phyloP scores from a whole-genome alignment of 257 asterid genomes.

The Rehmannia glutinosa region DNA sequence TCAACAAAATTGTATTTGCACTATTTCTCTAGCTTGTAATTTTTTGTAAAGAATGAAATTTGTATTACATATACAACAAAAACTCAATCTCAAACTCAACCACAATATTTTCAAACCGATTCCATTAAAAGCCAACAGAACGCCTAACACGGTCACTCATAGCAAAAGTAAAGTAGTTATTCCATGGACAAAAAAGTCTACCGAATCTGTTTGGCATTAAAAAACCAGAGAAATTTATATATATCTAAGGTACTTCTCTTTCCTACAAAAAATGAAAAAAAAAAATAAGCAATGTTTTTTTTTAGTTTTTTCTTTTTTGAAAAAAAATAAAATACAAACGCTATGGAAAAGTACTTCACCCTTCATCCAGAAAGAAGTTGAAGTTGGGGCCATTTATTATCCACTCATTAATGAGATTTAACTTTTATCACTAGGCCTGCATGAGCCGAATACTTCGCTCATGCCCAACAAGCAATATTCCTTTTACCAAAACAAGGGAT shows the following conservation, averaged over 20 bases:
- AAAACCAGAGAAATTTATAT: neutral
- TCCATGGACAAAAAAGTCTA: neutral
- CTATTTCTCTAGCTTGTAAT: neutral
- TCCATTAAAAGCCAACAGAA: conserved; percentile 7
- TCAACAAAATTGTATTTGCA: too few relatives aligned
- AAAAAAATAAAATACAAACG: too few relatives aligned
- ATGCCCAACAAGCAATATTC: conserved; percentile 27
- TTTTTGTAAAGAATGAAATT: too few relatives aligned
- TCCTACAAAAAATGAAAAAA: neutral
- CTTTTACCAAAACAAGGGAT: conserved; percentile 9
- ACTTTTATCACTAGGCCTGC: conserved; percentile 37
- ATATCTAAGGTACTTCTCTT: neutral
- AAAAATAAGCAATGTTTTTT: too few relatives aligned
- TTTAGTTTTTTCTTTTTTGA: too few relatives aligned
- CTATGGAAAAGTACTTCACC: too few relatives aligned
- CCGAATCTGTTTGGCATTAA: neutral
- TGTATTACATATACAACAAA: too few relatives aligned
- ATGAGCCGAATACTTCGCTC: conserved; percentile 37
- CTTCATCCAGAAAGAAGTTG: conserved; percentile 6
- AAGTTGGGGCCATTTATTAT: conserved; percentile 7
- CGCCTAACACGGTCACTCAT: conserved; percentile 16
- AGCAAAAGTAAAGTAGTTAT: neutral
- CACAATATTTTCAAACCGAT: neutral
- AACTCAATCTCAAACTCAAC: neutral
- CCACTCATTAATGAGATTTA: conserved; percentile 6